These are phyloP conservation scores for Sarocladium brachiariae DNA, from an alignment of 2,329 filamentous ascomycete species.

Conservation along the genomic window DNA sequence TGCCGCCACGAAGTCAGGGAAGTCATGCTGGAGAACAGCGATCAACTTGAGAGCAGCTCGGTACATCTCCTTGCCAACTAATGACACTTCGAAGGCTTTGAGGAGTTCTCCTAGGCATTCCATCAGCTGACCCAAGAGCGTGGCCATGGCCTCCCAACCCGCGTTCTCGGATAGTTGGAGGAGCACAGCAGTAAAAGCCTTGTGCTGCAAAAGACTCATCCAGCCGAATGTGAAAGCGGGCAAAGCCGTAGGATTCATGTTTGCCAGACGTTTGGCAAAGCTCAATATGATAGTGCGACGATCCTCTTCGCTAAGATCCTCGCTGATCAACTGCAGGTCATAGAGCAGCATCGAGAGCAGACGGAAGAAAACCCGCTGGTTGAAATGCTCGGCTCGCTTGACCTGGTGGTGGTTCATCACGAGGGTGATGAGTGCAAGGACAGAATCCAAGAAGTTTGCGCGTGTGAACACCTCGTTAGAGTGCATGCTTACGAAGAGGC, in stretches of 20 bases:
- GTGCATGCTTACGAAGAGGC: conserved; percentile 67
- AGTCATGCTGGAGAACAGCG: conserved; percentile 85
- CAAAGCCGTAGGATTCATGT: conserved; percentile 68
- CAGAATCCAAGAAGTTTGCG: conserved; percentile 66
- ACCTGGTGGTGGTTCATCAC: conserved; percentile 81
- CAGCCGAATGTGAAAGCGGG: conserved; percentile 82
- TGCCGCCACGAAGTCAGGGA: conserved; percentile 83
- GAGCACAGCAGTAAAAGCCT: conserved; percentile 74
- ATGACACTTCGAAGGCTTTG: conserved; percentile 62
- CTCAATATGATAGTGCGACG: conserved; percentile 63
- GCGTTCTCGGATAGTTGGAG: conserved; percentile 59
- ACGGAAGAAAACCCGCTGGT: conserved; percentile 84
- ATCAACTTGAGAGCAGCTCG: conserved; percentile 76
- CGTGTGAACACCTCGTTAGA: conserved; percentile 55
- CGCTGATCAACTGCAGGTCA: conserved; percentile 56
- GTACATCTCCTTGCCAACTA: conserved; percentile 75
- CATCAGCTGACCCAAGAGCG: conserved; percentile 66
- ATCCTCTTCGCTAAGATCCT: conserved; percentile 54
- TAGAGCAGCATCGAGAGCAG: conserved; percentile 78
- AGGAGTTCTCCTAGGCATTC: conserved; percentile 72
- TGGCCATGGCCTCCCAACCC: conserved; percentile 72
- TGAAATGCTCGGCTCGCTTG: conserved; percentile 73
- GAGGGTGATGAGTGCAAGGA: conserved; percentile 70
- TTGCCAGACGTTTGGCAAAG: conserved; percentile 64
- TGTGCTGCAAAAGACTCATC: conserved; percentile 76